Percentiles rank a stretch among this genome's conserved stretches.
phyloP scores from a whole-genome alignment of 2,329 filamentous ascomycete genomes.

The Cladophialophora yegresii region DNA sequence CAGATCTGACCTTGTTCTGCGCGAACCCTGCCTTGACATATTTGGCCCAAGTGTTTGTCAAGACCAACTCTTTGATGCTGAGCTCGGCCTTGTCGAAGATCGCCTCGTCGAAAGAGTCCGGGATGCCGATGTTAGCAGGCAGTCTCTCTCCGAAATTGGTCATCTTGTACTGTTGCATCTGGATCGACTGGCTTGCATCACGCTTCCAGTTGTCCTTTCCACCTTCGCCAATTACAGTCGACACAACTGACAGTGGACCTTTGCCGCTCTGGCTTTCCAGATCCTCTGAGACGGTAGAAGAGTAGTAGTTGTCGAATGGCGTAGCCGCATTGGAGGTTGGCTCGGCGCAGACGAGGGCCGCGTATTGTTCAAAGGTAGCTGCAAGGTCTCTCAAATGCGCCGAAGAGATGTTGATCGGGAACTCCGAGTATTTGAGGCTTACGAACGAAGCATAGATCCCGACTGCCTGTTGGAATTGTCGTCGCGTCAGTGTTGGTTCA shows the following conservation, averaged over 20 bases:
- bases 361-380: constrained; percentile 58
- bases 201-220: constrained; percentile 15
- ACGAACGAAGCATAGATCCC: constrained; percentile 65
- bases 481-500: constrained; percentile 45
- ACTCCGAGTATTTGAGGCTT: constrained; percentile 62
- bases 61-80: constrained; percentile 66
- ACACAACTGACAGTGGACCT: constrained; percentile 30
- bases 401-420: constrained; percentile 67
- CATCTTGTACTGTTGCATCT: constrained; percentile 33
- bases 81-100: constrained; percentile 63
- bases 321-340: constrained; percentile 46
- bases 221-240: constrained; percentile 23
- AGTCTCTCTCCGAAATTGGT: constrained; percentile 39
- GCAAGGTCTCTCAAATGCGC: constrained; percentile 58
- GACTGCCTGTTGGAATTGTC: constrained; percentile 61
- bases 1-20: constrained; percentile 22
- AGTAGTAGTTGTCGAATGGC: constrained; percentile 40
- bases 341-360: constrained; percentile 46
- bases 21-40: constrained; percentile 41
- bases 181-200: constrained; percentile 11
- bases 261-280: constrained; percentile 33
- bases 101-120: constrained; percentile 51
- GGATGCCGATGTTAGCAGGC: constrained; percentile 42
- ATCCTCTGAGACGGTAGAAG: constrained; percentile 37
- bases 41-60: constrained; percentile 67